These are phyloP conservation scores for Phytophthora sojae DNA, from an alignment of 352 stramenopile genomes.

Conservation along the genomic window DNA sequence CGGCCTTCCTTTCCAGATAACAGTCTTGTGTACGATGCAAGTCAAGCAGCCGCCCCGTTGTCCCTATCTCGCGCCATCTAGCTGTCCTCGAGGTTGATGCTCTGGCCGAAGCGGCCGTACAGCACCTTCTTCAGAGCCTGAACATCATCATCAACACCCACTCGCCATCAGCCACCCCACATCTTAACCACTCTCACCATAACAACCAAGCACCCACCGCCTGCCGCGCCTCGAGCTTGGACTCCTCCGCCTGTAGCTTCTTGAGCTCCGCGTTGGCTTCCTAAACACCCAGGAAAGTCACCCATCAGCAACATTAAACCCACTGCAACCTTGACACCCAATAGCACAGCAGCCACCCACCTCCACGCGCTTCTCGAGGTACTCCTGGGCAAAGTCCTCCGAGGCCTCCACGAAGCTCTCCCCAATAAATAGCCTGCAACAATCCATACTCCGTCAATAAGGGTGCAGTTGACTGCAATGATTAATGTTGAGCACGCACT, in stretches of 20 bases:
- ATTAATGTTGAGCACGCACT: slow-evolving; percentile 41
- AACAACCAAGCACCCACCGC: slow-evolving; percentile 47
- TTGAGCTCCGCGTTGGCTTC: slow-evolving; percentile 82
- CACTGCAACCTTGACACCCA: neutral
- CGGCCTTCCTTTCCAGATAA: slow-evolving; percentile 17
- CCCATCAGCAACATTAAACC: neutral
- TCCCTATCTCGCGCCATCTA: slow-evolving; percentile 35
- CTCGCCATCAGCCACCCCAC: neutral
- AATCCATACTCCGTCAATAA: neutral
- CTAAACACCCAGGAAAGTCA: slow-evolving; percentile 21
- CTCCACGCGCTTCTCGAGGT: slow-evolving; percentile 92
- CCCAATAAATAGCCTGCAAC: slow-evolving; percentile 90
- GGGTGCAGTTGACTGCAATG: neutral
- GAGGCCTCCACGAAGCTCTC: slow-evolving; percentile 96
- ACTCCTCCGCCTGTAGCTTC: slow-evolving; percentile 86
- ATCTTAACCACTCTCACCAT: neutral
- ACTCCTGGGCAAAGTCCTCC: slow-evolving; percentile 95
- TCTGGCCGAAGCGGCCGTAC: slow-evolving; percentile 96
- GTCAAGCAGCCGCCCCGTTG: neutral
- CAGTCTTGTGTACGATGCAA: neutral
- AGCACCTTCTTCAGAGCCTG: slow-evolving; percentile 94
- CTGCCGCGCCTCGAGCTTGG: slow-evolving; percentile 91
- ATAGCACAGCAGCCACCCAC: slow-evolving; percentile 28
- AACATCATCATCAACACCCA: slow-evolving; percentile 10
- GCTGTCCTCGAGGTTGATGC: slow-evolving; percentile 97